Evolutionary conservation across 2,329 filamentous ascomycete species (phyloP).

Genomic region (Aspergillus jensenii): DNA sequence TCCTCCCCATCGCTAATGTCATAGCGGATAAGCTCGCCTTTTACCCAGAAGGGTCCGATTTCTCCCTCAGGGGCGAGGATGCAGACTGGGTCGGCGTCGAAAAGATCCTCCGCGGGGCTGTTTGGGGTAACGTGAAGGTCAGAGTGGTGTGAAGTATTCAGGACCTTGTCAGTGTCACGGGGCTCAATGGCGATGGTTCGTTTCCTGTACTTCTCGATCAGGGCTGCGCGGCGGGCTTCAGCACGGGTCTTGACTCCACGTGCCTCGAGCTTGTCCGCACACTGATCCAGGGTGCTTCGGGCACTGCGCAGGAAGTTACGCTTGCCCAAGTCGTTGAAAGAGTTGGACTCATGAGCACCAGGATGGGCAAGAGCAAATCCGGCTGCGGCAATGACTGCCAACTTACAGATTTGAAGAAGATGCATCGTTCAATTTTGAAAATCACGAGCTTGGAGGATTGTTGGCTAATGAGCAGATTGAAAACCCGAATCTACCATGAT

Average conservation of each 20-base stretch:
- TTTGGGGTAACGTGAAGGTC: conserved; percentile 22
- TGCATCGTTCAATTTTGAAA: neutral
- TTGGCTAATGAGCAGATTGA: neutral
- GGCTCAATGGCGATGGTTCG: conserved; percentile 17
- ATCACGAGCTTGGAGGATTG: neutral
- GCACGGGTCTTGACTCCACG: conserved; percentile 25
- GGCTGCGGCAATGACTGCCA: neutral
- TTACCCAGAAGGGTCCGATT: conserved; percentile 47
- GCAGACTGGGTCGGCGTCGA: conserved; percentile 35
- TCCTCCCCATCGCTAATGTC: conserved; percentile 28
- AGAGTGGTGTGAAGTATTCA: conserved; percentile 41
- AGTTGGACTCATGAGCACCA: conserved; percentile 19
- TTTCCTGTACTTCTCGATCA: conserved; percentile 15
- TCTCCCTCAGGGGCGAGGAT: conserved; percentile 53
- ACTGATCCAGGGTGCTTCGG: conserved; percentile 18
- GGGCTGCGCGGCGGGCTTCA: conserved; percentile 23
- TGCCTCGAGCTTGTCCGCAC: conserved; percentile 21
- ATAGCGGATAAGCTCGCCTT: conserved; percentile 37
- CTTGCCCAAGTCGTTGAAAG: conserved; percentile 9
- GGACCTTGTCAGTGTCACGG: conserved; percentile 36
- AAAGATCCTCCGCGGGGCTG: conserved; percentile 23
- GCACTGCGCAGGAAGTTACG: conserved; percentile 10
- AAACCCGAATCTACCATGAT: neutral
- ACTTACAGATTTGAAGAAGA: neutral
- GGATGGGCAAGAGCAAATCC: conserved; percentile 17